phyloP scores from a whole-genome alignment of 2,329 filamentous ascomycete genomes.

The Epichloe bromicola region DNA sequence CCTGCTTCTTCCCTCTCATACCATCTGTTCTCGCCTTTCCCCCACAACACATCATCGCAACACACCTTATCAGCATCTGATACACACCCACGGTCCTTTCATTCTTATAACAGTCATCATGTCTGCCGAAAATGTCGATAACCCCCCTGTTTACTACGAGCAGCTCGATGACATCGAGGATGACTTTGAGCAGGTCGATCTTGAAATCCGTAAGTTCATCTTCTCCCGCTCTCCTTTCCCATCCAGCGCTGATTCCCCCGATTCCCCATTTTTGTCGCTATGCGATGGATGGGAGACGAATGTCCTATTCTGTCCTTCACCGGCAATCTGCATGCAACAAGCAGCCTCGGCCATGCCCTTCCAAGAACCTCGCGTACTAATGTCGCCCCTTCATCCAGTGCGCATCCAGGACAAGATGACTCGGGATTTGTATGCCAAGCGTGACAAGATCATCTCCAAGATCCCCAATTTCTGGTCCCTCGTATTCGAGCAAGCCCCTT shows the following conservation, averaged over 20 bases:
- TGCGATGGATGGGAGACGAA: no score
- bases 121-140: constrained; percentile 24
- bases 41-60: neutral
- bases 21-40: neutral
- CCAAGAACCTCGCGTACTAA: neutral
- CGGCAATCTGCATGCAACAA: neutral
- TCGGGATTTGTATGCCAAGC: constrained; percentile 62
- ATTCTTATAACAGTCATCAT: constrained; percentile 15
- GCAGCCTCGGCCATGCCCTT: neutral
- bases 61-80: neutral
- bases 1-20: no score
- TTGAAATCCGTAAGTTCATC: constrained; percentile 58
- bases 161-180: constrained; percentile 68
- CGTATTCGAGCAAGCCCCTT: constrained; percentile 75
- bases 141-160: constrained; percentile 49
- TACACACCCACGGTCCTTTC: constrained; percentile 5
- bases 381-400: constrained; percentile 34
- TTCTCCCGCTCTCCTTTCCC: neutral
- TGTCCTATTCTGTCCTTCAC: neutral
- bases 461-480: constrained; percentile 92
- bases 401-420: constrained; percentile 58
- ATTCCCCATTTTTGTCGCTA: no score
- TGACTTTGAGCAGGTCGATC: constrained; percentile 73
- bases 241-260: no score
- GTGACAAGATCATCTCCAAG: constrained; percentile 53